Conservation (phyloP, 371 early-diverging fungal genomes). For the Apophysomyces trapeziformis region DNA sequence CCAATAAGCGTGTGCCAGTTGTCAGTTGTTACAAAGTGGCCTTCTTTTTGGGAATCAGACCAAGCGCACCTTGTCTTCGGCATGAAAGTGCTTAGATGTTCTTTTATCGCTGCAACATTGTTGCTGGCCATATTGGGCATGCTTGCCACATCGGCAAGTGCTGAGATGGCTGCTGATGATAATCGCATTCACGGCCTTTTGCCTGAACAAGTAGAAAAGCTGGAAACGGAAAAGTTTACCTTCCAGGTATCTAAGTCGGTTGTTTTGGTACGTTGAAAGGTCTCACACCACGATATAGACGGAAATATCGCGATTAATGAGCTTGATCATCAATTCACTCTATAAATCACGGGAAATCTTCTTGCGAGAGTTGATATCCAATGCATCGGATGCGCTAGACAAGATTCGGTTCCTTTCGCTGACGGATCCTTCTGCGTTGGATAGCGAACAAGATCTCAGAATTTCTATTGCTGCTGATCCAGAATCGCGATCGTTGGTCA, state of each 20-base stretch:
- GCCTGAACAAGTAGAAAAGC: slow-evolving; percentile 35
- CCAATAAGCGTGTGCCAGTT: no score
- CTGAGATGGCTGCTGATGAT: slow-evolving; percentile 18
- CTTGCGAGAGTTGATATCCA: slow-evolving; percentile 95
- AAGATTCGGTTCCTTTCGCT: slow-evolving; percentile 87
- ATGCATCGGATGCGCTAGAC: slow-evolving; percentile 95
- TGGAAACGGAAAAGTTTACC: slow-evolving; percentile 44
- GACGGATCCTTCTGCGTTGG: slow-evolving; percentile 68
- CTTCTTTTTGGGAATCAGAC: no score
- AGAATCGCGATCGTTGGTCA: slow-evolving; percentile 70
- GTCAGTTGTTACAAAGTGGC: no score
- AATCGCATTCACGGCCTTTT: slow-evolving; percentile 29
- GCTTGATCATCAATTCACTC: slow-evolving; percentile 87
- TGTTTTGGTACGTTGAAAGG: background rate
- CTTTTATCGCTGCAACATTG: background rate
- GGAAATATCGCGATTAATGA: slow-evolving; percentile 86
- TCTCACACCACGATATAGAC: slow-evolving; percentile 47
- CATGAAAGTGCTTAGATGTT: slow-evolving; percentile 11
- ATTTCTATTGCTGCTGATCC: slow-evolving; percentile 79
- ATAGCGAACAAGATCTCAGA: slow-evolving; percentile 61
- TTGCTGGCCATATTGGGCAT: slow-evolving; percentile 9
- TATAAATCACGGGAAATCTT: slow-evolving; percentile 92
- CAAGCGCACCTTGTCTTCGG: background rate
- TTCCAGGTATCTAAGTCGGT: slow-evolving; percentile 31
- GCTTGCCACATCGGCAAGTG: background rate